phyloP scores from a whole-genome alignment of 345 rosid species.

The Populus nigra region DNA sequence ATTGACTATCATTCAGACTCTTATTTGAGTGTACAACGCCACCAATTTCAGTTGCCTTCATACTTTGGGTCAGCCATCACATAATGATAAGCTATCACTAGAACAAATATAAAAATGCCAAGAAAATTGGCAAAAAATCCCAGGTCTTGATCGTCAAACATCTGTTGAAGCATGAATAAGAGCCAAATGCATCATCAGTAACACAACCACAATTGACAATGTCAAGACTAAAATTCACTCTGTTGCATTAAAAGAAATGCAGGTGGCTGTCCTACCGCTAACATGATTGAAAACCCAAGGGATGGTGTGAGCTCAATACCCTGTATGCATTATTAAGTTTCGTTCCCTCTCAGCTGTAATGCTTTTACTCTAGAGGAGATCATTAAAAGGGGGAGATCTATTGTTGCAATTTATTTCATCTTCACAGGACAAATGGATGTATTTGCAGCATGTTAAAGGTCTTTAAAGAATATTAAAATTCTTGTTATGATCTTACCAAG shows the following conservation, averaged over 20 bases:
- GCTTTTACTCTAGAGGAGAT: background rate
- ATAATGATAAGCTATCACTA: constrained; percentile 73
- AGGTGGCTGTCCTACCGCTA: too few relatives aligned
- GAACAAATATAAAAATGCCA: constrained; percentile 66
- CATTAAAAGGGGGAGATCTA: background rate
- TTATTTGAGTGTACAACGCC: background rate
- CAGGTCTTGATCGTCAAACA: constrained; percentile 75
- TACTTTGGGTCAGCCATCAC: constrained; percentile 82
- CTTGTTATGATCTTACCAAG: background rate
- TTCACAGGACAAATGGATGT: background rate
- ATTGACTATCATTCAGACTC: background rate
- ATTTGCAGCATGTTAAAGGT: background rate
- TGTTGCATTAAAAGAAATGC: background rate
- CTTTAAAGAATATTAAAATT: background rate
- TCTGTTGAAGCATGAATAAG: constrained; percentile 42
- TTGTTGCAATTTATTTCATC: background rate
- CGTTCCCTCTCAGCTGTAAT: background rate
- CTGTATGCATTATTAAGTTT: background rate
- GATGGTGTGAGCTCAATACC: background rate
- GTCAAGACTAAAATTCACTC: background rate
- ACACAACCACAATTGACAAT: background rate
- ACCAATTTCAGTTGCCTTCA: constrained; percentile 48
- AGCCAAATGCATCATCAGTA: background rate
- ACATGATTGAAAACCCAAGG: too few relatives aligned
- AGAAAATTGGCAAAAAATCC: constrained; percentile 78